Base-by-base conservation (phyloP, 257 asterid species). In the Solanum chilense region DNA sequence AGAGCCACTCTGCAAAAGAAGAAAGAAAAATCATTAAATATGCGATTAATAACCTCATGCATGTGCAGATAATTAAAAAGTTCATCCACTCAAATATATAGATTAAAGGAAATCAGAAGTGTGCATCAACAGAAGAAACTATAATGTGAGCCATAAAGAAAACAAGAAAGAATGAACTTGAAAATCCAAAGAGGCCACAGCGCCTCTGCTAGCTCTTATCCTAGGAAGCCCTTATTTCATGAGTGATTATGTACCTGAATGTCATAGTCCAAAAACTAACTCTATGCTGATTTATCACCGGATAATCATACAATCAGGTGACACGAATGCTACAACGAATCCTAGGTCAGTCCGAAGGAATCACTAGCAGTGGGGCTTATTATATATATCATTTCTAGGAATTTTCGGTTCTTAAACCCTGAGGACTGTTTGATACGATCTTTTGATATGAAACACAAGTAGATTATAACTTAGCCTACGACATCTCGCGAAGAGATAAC, bases 1-100 rank as follows among this genome's bases (percentile, higher is more conserved):
- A 49, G 98, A 93, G 87, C 92, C 92, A 85, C 89, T 92, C 98
- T 97, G 96, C 60, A 85, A 91, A 84, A 68, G 66, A 87, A 86
- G 90, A 12, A 84, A 80, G 3, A 58, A 86, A 52, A 81, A 78
- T 29, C 85, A 14, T 23, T 45, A 45, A 85, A 74, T 69, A 25
- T 31, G 33, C 45, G 71, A 69, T 47, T 41, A 74, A 73, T 27
- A 41, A 64, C 52, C 10, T 62, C 49, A 64, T 52, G 77, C 83
- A 21, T 70, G 70, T 58, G 13, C 47, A 85, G 77, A 86, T 73
- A 87, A 35, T 58, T 49, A 47, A 20, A 62, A 16, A 81, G 44
- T 81, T 81, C 69, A 49, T 81, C 69, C 42, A 45, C 42, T 15
- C 69, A 81, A 20, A 29, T 47, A 49, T 81, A 81, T 10, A 49